Conservation (phyloP, 768 basidiomycete species). For the Suillus lakei region DNA sequence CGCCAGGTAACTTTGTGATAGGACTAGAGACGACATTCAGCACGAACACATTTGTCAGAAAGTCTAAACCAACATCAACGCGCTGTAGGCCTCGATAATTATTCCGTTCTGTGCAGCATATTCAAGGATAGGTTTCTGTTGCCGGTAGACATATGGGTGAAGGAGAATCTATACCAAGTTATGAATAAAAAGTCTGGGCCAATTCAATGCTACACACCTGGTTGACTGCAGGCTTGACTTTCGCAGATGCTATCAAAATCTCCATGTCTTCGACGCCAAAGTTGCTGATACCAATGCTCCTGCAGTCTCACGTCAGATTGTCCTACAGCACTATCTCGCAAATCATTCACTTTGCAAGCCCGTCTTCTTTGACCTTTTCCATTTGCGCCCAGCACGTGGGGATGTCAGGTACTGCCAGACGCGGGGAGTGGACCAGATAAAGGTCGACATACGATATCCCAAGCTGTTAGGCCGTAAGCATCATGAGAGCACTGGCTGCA, state of each 20-base stretch:
- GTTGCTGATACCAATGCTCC: constrained; percentile 78
- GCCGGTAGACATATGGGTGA: constrained; percentile 70
- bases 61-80: not conserved
- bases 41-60: constrained; percentile 47
- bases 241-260: constrained; percentile 58
- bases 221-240: constrained; percentile 68
- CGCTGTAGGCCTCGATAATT: constrained; percentile 73
- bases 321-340: not conserved
- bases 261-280: constrained; percentile 60
- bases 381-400: constrained; percentile 66
- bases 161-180: constrained; percentile 58
- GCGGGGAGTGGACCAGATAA: constrained; percentile 70
- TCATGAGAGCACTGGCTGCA: constrained; percentile 33
- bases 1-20: constrained; percentile 60
- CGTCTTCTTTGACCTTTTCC: constrained; percentile 58
- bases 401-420: constrained; percentile 62
- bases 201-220: constrained; percentile 46
- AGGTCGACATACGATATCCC: constrained; percentile 54
- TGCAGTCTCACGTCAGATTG: constrained; percentile 22
- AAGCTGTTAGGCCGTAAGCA: not conserved
- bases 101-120: constrained; percentile 63
- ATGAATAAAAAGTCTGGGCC: constrained; percentile 3
- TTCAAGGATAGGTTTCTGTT: constrained; percentile 59
- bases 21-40: constrained; percentile 24
- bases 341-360: constrained; percentile 53